Evolutionary conservation across 305 asterid genomes (phyloP), one percentile per base, ranked within the genome.

Genomic region (Lippia alba): DNA sequence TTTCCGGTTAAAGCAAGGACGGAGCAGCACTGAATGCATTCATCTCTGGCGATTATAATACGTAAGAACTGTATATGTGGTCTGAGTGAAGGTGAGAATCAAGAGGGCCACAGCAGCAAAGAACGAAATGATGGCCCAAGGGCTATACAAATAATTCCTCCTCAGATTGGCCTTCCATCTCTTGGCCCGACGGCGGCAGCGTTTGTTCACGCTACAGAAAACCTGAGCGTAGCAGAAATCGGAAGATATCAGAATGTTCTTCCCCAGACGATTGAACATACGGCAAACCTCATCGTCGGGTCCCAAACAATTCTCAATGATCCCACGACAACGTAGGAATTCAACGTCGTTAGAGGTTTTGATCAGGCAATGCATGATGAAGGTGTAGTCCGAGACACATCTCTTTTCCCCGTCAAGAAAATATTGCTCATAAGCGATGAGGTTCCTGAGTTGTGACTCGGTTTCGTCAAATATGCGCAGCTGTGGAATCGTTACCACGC

Each of bases 301-400:
- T 20, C 74, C 78, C 20, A 74, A 17, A 12, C 61, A 67, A 18
- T 67, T 74, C 9, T 16, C 62, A 3, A 74, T 67, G 12, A 74
- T 74, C 16, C 78, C 78, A n/a, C 39, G 40, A 15, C 69, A 8
- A 9, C 74, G 19, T 7, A 74, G 49, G n/a, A n/a, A n/a, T n/a
- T n/a, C n/a, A n/a, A n/a, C n/a, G n/a, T n/a, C 78, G 3, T 60
- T 4, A 12, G 78, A 18, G 24, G 50, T 46, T 30, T 60, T 67
- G 6, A 74, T 61, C 62, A 74, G 46, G 10, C 71, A 61, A 2
- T 67, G 74, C 74, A 74, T 61, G 1, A 74, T 48, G 59, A 33
- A 41, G 0, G 39, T 44, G 54, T 68, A 74, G 49, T 74, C 74
- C 0, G 79, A 59, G 12, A 67, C 64, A 5, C 20, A 61, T 14